Conservation (phyloP, 257 asterid genomes). For the Nicotiana knightiana region DNA sequence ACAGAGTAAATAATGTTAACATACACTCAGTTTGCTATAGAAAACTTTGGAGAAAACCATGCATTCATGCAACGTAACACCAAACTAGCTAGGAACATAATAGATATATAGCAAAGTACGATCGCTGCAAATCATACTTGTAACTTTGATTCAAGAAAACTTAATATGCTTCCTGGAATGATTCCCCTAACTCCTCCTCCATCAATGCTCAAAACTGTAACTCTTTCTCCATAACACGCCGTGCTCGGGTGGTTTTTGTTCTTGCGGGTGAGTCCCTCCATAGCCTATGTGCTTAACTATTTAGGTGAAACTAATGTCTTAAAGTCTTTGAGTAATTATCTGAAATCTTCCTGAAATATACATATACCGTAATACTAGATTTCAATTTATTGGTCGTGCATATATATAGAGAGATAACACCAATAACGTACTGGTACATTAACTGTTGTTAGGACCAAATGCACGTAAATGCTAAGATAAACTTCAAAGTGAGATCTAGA, state of each 20-base stretch:
- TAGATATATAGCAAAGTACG: too few relatives aligned
- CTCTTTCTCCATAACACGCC: constrained; percentile 18
- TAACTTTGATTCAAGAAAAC: constrained; percentile 38
- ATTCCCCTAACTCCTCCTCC: constrained; percentile 61
- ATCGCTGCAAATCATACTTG: constrained; percentile 20
- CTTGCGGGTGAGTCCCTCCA: background rate
- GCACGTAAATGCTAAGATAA: background rate
- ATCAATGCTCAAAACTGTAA: constrained; percentile 46
- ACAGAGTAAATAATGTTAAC: background rate
- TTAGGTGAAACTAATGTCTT: background rate
- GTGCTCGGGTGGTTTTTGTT: background rate
- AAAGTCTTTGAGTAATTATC: background rate
- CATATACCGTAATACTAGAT: background rate
- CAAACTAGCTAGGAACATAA: background rate
- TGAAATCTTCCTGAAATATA: background rate
- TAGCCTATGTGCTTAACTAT: background rate
- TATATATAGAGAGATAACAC: background rate
- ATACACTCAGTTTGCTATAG: too few relatives aligned
- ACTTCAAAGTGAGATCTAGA: background rate
- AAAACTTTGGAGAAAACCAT: too few relatives aligned
- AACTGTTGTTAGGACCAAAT: background rate
- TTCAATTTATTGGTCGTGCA: background rate
- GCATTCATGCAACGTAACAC: too few relatives aligned
- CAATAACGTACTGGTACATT: background rate
- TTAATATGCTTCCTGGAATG: constrained; percentile 37